phyloP scores from a whole-genome alignment of 495 filamentous ascomycete genomes.

The Oidiodendron maius region DNA sequence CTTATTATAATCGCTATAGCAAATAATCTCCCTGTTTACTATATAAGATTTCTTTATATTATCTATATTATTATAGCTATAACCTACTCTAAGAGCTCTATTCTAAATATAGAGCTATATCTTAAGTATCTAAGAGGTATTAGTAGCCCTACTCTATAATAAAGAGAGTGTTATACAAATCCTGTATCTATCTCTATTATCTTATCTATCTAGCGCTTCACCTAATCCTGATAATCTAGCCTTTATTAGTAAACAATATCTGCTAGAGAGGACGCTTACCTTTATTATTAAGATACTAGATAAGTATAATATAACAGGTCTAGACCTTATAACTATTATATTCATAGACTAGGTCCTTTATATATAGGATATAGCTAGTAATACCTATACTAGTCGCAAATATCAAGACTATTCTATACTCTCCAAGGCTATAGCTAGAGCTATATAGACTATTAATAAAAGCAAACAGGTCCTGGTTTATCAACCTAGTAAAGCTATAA shows the following conservation, averaged over 20 bases:
- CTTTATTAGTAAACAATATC: neutral
- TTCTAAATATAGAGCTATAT: constrained; percentile 10
- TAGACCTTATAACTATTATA: constrained; percentile 22
- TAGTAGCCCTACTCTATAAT: neutral
- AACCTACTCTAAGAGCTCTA: no score
- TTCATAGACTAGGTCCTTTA: constrained; percentile 29
- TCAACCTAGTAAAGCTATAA: constrained; percentile 16
- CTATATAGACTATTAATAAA: constrained; percentile 34
- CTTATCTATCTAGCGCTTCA: constrained; percentile 21
- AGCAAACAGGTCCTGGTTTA: constrained; percentile 14
- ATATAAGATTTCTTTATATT: no score
- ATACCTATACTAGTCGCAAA: constrained; percentile 33
- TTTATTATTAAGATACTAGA: constrained; percentile 27
- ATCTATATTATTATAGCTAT: no score
- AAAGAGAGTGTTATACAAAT: constrained; percentile 9
- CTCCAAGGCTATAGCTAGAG: constrained; percentile 19
- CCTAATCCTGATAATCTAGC: constrained; percentile 16
- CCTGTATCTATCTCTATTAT: constrained; percentile 17
- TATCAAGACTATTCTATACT: constrained; percentile 30
- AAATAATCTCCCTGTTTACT: constrained; percentile 3
- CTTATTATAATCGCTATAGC: constrained; percentile 10
- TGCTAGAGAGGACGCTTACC: constrained; percentile 14
- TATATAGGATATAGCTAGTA: constrained; percentile 29
- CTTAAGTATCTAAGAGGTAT: constrained; percentile 16
- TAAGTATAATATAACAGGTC: constrained; percentile 25